Conservation (phyloP, 805 yeast genomes). For the Jamesozyma gamospora region DNA sequence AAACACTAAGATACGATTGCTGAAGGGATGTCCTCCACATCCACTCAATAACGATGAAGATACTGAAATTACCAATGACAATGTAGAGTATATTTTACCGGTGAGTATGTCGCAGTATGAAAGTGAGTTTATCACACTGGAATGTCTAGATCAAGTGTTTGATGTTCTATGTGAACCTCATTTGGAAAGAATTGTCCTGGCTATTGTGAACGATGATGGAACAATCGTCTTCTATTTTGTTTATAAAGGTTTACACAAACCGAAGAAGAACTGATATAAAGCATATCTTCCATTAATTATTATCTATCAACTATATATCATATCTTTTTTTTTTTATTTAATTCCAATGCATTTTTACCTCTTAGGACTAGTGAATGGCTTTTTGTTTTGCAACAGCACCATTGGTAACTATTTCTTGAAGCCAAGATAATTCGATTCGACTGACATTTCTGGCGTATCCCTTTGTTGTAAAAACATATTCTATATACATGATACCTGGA, state of each 20-base stretch:
- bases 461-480: slow-evolving; percentile 84
- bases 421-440: slow-evolving; percentile 71
- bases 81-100: slow-evolving; percentile 22
- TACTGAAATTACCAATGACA: neutral
- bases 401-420: slow-evolving; percentile 55
- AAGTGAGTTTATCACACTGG: slow-evolving; percentile 15
- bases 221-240: slow-evolving; percentile 62
- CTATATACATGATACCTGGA: slow-evolving; percentile 89
- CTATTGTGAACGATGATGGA: slow-evolving; percentile 53
- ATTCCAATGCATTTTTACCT: neutral
- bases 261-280: slow-evolving; percentile 38
- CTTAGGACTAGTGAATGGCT: neutral
- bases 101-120: slow-evolving; percentile 23
- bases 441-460: slow-evolving; percentile 90
- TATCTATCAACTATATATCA: neutral
- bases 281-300: neutral
- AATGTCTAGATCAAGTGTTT: slow-evolving; percentile 17
- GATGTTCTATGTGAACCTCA: slow-evolving; percentile 9
- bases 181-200: slow-evolving; percentile 40
- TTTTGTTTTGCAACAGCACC: slow-evolving; percentile 14
- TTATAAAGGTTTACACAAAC: slow-evolving; percentile 57
- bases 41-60: slow-evolving; percentile 18
- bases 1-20: slow-evolving; percentile 7
- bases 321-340: too few species aligned
- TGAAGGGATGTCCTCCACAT: slow-evolving; percentile 19